phyloP scores from a whole-genome alignment of 495 filamentous ascomycete genomes.

The Trichocladium uniseriatum region DNA sequence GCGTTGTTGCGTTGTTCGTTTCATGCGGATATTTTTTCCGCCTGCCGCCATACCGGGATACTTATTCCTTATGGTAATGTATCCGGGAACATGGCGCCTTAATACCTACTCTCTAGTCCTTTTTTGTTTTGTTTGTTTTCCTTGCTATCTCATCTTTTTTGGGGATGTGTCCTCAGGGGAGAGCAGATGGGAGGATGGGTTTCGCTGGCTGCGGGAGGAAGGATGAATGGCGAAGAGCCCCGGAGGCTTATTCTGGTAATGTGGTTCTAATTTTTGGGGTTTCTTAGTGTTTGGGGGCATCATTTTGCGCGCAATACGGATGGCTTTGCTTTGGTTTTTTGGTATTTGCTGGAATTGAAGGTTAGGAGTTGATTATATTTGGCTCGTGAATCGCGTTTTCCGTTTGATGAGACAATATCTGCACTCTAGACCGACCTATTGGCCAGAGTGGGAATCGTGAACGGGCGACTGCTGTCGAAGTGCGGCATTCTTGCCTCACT shows the following conservation, averaged over 20 bases:
- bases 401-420: too few relatives aligned
- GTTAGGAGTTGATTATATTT: constrained; percentile 5
- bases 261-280: constrained; percentile 35
- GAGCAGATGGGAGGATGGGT: background rate
- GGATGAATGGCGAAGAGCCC: constrained; percentile 38
- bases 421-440: too few relatives aligned
- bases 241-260: constrained; percentile 34
- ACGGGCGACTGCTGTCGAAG: too few relatives aligned
- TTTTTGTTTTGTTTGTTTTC: constrained; percentile 21
- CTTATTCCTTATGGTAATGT: too few relatives aligned
- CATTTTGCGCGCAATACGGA: constrained; percentile 12
- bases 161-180: background rate
- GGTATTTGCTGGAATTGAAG: constrained; percentile 3
- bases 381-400: too few relatives aligned
- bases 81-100: too few relatives aligned
- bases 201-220: constrained; percentile 30
- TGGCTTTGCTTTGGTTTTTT: background rate
- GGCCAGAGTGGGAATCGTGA: too few relatives aligned
- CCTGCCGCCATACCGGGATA: too few relatives aligned
- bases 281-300: constrained; percentile 3
- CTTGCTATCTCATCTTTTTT: too few relatives aligned
- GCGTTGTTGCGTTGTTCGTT: constrained; percentile 4
- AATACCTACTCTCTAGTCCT: constrained; percentile 24
- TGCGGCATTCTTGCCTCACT: too few relatives aligned
- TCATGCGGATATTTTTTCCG: constrained; percentile 14